phyloP scores from a whole-genome alignment of 169 alveolate genomes.

The Cryptosporidium tyzzeri region DNA sequence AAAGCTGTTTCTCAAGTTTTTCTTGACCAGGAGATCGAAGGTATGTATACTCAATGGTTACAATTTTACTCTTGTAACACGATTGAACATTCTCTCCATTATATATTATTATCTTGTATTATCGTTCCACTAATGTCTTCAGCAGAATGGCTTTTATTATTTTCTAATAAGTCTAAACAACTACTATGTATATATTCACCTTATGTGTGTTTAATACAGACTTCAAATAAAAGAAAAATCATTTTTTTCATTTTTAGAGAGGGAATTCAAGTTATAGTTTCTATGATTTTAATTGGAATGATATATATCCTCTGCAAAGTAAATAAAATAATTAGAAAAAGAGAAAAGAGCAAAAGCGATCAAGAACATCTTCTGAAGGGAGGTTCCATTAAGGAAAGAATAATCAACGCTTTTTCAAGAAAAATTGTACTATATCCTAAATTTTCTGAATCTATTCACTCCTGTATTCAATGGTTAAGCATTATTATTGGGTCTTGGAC shows the following conservation, averaged over 20 bases:
- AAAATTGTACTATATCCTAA: background rate
- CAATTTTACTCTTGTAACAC: conserved; percentile 47
- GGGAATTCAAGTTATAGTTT: conserved; percentile 43
- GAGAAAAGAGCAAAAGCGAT: background rate
- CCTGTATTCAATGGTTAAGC: conserved; percentile 47
- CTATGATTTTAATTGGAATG: conserved; percentile 23
- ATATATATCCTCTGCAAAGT: conserved; percentile 34
- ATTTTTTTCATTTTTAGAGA: conserved; percentile 40
- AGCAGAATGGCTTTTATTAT: conserved; percentile 46
- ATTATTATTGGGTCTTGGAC: conserved; percentile 61
- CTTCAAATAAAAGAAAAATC: conserved; percentile 26
- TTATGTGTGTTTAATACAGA: conserved; percentile 39
- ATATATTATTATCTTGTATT: conserved; percentile 52
- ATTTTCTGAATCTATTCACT: conserved; percentile 29
- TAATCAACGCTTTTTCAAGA: conserved; percentile 17
- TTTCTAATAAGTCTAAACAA: conserved; percentile 1
- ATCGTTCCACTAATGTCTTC: conserved; percentile 31
- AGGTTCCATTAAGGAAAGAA: background rate
- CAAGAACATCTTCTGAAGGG: background rate
- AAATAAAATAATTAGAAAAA: conserved; percentile 13
- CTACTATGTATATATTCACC: conserved; percentile 45
- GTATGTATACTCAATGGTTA: conserved; percentile 63
- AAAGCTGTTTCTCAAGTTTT: conserved; percentile 63
- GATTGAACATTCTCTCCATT: conserved; percentile 5
- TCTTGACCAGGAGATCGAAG: conserved; percentile 72